These are phyloP conservation scores for Avena sativa DNA, from an alignment of 176 grass and related monocot genomes.

Conservation along the genomic window DNA sequence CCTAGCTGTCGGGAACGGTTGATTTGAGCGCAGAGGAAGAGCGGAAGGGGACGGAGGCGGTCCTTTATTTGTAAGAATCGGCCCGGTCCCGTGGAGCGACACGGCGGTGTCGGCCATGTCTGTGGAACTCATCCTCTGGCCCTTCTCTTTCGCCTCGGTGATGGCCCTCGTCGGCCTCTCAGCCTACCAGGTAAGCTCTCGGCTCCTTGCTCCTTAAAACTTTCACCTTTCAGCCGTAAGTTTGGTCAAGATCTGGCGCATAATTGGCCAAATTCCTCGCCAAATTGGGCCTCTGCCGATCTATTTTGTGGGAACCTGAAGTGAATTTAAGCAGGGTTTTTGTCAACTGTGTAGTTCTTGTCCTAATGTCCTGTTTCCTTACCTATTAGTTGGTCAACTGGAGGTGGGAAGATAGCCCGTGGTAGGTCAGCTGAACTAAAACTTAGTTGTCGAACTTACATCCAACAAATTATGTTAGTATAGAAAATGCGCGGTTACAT, in stretches of 20 bases:
- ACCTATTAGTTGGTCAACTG: constrained; percentile 2
- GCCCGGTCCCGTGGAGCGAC: neutral
- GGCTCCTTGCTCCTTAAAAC: neutral
- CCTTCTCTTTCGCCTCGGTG: constrained; percentile 73
- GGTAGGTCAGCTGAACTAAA: neutral
- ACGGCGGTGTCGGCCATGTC: constrained; percentile 49
- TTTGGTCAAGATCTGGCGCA: constrained; percentile 24
- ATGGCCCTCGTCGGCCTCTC: constrained; percentile 77
- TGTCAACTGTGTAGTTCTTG: constrained; percentile 36
- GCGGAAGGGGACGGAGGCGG: neutral
- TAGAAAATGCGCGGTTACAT: neutral
- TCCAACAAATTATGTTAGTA: neutral
- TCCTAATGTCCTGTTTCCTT: neutral
- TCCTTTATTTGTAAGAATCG: constrained; percentile 3
- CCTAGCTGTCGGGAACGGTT: neutral
- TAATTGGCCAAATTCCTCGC: neutral
- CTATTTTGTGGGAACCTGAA: neutral
- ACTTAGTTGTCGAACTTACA: neutral
- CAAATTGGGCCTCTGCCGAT: neutral
- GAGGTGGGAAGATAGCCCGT: constrained; percentile 10
- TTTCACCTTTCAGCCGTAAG: neutral
- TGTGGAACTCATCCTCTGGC: constrained; percentile 80
- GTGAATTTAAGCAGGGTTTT: neutral
- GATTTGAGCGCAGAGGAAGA: constrained; percentile 4
- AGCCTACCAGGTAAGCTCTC: constrained; percentile 70